These are phyloP conservation scores for Dactylellina cionopaga DNA, from an alignment of 2,329 filamentous ascomycete genomes.

Conservation along the genomic window DNA sequence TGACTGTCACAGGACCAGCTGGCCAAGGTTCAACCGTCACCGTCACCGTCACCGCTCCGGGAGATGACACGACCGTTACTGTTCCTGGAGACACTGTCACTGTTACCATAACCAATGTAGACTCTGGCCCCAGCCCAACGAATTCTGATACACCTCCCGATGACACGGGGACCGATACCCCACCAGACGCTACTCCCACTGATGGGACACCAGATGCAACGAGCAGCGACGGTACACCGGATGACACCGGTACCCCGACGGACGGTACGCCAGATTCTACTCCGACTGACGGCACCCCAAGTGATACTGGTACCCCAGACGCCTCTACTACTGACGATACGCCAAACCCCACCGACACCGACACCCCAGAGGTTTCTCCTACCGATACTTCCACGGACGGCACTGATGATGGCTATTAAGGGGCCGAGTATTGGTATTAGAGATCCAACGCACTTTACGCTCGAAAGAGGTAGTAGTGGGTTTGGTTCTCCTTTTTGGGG, in stretches of 20 bases:
- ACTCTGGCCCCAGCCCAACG: background rate
- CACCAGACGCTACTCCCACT: background rate
- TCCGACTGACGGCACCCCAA: background rate
- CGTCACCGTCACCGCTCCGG: slow-evolving; percentile 1
- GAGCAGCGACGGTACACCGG: no score
- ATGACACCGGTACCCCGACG: background rate
- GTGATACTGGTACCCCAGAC: background rate
- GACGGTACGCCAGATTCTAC: background rate
- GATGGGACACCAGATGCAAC: no score
- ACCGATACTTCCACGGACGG: no score
- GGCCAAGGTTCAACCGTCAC: background rate
- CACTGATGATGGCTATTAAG: no score
- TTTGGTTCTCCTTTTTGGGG: no score
- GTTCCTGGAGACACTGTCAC: background rate
- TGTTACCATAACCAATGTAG: background rate
- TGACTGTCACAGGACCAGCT: background rate
- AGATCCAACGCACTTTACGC: no score
- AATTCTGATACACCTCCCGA: background rate
- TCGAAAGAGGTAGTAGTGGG: no score
- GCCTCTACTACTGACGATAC: background rate
- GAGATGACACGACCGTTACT: background rate
- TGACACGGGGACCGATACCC: background rate
- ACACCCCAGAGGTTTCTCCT: no score
- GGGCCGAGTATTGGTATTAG: no score
- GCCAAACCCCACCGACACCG: background rate